phyloP scores from a whole-genome alignment of 768 basidiomycete genomes.

The Arthromyces matolae region DNA sequence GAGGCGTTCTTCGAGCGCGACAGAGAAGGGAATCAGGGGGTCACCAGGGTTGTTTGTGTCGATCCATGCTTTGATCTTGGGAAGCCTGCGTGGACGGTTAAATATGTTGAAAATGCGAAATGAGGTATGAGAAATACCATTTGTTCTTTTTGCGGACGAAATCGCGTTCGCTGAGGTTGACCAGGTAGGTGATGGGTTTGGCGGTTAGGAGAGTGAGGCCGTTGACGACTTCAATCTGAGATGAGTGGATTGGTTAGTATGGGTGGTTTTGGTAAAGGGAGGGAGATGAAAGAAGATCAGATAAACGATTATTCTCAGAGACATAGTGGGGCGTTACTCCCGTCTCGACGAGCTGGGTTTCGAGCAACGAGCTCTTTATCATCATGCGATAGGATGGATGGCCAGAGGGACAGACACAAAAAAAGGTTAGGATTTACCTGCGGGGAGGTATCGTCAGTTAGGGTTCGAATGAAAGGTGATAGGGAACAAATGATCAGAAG shows the following conservation, averaged over 20 bases:
- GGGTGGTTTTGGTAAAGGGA: neutral
- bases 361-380: constrained; percentile 76
- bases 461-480: neutral
- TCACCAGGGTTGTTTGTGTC: constrained; percentile 96
- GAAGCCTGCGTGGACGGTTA: constrained; percentile 48
- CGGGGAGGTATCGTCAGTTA: constrained; percentile 19
- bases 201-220: constrained; percentile 87
- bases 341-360: constrained; percentile 89
- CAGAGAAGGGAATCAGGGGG: constrained; percentile 93
- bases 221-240: constrained; percentile 88
- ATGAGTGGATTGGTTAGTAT: constrained; percentile 16
- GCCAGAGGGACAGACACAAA: neutral
- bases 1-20: constrained; percentile 90
- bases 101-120: neutral
- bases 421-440: neutral
- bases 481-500: constrained; percentile 33
- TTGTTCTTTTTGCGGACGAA: constrained; percentile 98
- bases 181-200: constrained; percentile 96
- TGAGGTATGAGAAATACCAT: constrained; percentile 51
- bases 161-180: constrained; percentile 94
- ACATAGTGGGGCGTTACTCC: constrained; percentile 75
- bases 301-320: constrained; percentile 51
- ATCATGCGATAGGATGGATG: constrained; percentile 32
- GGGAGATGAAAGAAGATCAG: constrained; percentile 28
- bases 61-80: constrained; percentile 98